Base-by-base conservation (phyloP, 192 early-diverging fungal species). In the Gigaspora rosea region DNA sequence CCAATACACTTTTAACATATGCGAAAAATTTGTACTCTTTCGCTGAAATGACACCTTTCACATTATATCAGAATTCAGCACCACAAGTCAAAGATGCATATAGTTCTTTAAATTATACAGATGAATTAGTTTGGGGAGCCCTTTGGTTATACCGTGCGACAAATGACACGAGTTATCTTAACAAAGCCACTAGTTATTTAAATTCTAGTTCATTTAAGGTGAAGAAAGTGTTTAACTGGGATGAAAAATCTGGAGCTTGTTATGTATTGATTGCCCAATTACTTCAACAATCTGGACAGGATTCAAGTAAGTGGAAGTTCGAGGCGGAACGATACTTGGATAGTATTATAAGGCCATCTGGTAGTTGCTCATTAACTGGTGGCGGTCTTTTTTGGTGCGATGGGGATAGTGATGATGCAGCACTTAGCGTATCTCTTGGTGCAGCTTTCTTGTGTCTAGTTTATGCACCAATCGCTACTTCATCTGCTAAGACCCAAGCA, bases 91-190 rank as follows among this genome's bases (percentile, higher is more conserved):
- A 18, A 56, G 18, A 56, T 11, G 10, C 5, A 11, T 56, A 56
- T 56, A 5, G 15, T 5, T 56, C 52, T n/a, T 15, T 15, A 0
- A 56, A 56, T 27, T 87, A 79, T 69, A 66, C 78, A 16, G 82
- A 86, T 64, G 84, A 90, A 67, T 74, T 90, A 0, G 84, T 86
- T 4, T 88, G 78, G 82, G 89, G 82, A 27, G 88, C 89, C 10
- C 80, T 85, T 16, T 90, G 89, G 89, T 80, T 90, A 76, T 86
- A 85, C 78, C 78, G 77, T 27, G 83, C 88, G 2, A 88, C 87
- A 2, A 80, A 80, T 33, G 77, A 87, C 27, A 6, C 74, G 13
- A 78, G 54, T 9, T 90, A 89, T 66, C 71, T 81, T 61, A 57
- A 78, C 18, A 86, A 85, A 65, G 88, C 88, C 3, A 58, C 61